Base-by-base conservation (phyloP, 1,139 yeast genomes). In the Sugiyamaella xylanicola region DNA sequence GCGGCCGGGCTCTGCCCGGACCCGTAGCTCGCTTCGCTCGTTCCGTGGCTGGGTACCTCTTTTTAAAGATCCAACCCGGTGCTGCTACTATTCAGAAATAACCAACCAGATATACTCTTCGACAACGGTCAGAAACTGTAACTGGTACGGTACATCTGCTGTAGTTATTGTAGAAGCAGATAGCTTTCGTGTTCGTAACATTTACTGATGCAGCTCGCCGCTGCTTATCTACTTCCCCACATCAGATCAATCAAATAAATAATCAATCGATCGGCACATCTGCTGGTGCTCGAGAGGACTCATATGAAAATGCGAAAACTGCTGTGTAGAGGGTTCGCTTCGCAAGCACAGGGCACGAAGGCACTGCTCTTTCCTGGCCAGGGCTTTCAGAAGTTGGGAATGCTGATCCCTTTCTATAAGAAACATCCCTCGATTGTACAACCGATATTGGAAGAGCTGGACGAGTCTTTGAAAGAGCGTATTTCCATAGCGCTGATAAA, bases 381-480 rank as follows among this genome's bases (percentile, higher is more conserved):
- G 58, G 78, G 79, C 4, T 66, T 65, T 44, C 79, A 75, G 61
- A 58, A 65, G 36, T 63, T 66, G 4, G 78, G 76, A 2, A 65
- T 73, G 70, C 67, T 74, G 40, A 58, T 56, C 13, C 63, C 62
- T 3, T 63, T 69, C 36, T 55, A 59, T 15, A 62, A 61, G 17
- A 42, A 54, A 46, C 62, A 57, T 51, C 67, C 69, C 2, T 15
- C 27, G 4, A 57, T 65, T 4, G 65, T 66, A 9, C 54, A 58
- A 4, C 68, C 67, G 4, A 55, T 74, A 1, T 57, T 74, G 5
- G 69, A 69, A 15, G 68, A 70, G 51, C 62, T 70, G 35, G 73
- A 72, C 49, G 70, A 59, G 8, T 62, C 70, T 1, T 58, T 74
- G 41, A 66, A 68, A 5, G 61, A 58, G 27, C 60, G 63, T 15